Evolutionary conservation across 306 rosid genomes (phyloP).

Genomic region (Quercus rubra): DNA sequence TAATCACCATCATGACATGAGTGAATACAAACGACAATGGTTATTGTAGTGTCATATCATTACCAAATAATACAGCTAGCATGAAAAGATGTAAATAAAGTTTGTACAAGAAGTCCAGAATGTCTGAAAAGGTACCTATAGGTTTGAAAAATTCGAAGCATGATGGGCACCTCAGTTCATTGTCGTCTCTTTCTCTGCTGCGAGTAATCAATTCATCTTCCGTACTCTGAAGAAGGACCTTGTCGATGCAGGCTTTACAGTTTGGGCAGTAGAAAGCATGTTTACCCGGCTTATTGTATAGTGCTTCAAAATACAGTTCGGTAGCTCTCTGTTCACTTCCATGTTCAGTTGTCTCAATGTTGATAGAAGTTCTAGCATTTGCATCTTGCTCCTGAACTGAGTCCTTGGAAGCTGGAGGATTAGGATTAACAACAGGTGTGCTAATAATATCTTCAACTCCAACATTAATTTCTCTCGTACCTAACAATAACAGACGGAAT

Average conservation of each 20-base stretch:
- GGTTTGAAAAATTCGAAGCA: constrained; percentile 72
- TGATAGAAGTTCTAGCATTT: background rate
- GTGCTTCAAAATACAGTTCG: constrained; percentile 40
- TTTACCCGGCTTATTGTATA: constrained; percentile 46
- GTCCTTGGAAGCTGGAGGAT: constrained; percentile 10
- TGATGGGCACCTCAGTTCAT: constrained; percentile 42
- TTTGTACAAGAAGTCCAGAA: background rate
- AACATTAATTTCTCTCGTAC: background rate
- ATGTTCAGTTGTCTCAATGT: constrained; percentile 11
- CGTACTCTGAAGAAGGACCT: constrained; percentile 43
- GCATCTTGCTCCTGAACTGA: background rate
- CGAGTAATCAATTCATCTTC: constrained; percentile 3
- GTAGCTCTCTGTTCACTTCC: constrained; percentile 22
- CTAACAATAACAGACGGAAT: background rate
- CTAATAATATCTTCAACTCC: constrained; percentile 1
- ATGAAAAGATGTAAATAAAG: too few relatives aligned
- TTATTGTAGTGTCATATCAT: too few relatives aligned
- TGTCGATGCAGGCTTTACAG: constrained; percentile 68
- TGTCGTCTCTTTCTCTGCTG: too few relatives aligned
- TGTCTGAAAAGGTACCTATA: constrained; percentile 27
- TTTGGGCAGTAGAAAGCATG: constrained; percentile 76
- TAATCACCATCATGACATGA: too few relatives aligned
- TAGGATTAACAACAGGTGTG: constrained; percentile 21
- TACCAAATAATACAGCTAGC: too few relatives aligned
- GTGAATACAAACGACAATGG: too few relatives aligned